phyloP scores from a whole-genome alignment of 805 yeast species.

The Zygosaccharomyces kombuchaensis region DNA sequence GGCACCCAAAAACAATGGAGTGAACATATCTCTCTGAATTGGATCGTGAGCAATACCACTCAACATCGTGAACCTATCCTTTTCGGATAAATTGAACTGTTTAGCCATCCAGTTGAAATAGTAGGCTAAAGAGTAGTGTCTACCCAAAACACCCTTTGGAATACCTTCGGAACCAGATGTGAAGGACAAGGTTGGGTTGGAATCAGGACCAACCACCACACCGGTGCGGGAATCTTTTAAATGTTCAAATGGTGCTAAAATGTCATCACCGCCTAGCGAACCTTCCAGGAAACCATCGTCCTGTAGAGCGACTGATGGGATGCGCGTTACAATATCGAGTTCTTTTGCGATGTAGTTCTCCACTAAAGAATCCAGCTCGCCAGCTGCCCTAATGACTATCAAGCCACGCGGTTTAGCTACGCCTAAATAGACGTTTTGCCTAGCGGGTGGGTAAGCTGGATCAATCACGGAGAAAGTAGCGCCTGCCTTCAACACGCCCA shows the following conservation, averaged over 20 bases:
- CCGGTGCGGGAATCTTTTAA: slow-evolving; percentile 65
- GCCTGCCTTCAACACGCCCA: slow-evolving; percentile 98
- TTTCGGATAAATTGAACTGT: slow-evolving; percentile 67
- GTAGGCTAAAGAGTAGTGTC: slow-evolving; percentile 94
- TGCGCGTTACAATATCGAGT: slow-evolving; percentile 62
- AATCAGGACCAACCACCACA: slow-evolving; percentile 93
- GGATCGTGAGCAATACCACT: slow-evolving; percentile 99
- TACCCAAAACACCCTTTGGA: slow-evolving; percentile 97
- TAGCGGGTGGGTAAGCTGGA: slow-evolving; percentile 98
- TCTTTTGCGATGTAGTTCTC: slow-evolving; percentile 72
- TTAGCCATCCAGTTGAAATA: slow-evolving; percentile 99
- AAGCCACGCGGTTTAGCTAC: slow-evolving; percentile 93
- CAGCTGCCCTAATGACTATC: slow-evolving; percentile 88
- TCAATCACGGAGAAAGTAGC: slow-evolving; percentile 98
- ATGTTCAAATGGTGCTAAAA: slow-evolving; percentile 44
- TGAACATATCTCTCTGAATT: slow-evolving; percentile 97
- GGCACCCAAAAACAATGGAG: slow-evolving; percentile 96
- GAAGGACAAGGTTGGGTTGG: slow-evolving; percentile 93
- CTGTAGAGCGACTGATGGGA: slow-evolving; percentile 72
- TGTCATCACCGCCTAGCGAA: slow-evolving; percentile 39
- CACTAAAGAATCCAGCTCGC: slow-evolving; percentile 70
- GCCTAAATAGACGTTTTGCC: slow-evolving; percentile 87
- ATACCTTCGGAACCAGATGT: slow-evolving; percentile 98
- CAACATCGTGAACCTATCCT: slow-evolving; percentile 92
- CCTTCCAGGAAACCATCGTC: slow-evolving; percentile 77